phyloP scores from a whole-genome alignment of 2,329 filamentous ascomycete genomes.

The Stenocarpella maydis region DNA sequence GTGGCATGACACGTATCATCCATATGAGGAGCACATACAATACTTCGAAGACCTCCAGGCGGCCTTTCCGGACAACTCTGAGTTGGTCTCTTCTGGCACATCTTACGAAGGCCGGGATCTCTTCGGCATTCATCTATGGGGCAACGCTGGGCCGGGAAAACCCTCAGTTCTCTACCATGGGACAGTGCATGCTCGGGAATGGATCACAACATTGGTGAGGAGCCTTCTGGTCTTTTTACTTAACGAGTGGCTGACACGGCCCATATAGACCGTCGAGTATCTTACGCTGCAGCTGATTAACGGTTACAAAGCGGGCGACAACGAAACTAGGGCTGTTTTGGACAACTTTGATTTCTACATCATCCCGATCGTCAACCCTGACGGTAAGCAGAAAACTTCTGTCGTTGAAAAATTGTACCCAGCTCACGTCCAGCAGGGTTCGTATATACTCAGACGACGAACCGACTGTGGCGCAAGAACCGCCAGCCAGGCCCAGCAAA shows the following conservation, averaged over 20 bases:
- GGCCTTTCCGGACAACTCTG: neutral
- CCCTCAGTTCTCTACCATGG: slow-evolving; percentile 35
- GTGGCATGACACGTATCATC: neutral
- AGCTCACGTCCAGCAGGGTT: slow-evolving; percentile 53
- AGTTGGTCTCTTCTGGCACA: neutral
- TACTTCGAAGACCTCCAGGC: slow-evolving; percentile 8
- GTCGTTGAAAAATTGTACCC: neutral
- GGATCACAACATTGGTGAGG: slow-evolving; percentile 64
- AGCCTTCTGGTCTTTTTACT: slow-evolving; percentile 55
- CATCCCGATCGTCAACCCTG: slow-evolving; percentile 69
- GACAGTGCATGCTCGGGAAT: slow-evolving; percentile 67
- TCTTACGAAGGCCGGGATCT: slow-evolving; percentile 13
- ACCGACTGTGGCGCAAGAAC: slow-evolving; percentile 71
- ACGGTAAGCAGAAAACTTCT: slow-evolving; percentile 50
- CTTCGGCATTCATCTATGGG: slow-evolving; percentile 6
- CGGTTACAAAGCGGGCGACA: slow-evolving; percentile 7
- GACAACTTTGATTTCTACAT: slow-evolving; percentile 73
- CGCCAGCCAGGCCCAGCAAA: slow-evolving; percentile 48
- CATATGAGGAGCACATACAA: neutral
- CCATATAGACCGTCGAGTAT: neutral
- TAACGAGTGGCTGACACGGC: slow-evolving; percentile 46
- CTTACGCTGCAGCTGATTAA: slow-evolving; percentile 10
- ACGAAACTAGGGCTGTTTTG: slow-evolving; percentile 46
- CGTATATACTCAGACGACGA: slow-evolving; percentile 60
- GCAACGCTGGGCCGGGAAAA: slow-evolving; percentile 1